Percentiles rank a stretch among this genome's conserved stretches.
These are phyloP conservation scores for Monilinia fructicola DNA, from an alignment of 2,329 filamentous ascomycete species.

Conservation along the genomic window DNA sequence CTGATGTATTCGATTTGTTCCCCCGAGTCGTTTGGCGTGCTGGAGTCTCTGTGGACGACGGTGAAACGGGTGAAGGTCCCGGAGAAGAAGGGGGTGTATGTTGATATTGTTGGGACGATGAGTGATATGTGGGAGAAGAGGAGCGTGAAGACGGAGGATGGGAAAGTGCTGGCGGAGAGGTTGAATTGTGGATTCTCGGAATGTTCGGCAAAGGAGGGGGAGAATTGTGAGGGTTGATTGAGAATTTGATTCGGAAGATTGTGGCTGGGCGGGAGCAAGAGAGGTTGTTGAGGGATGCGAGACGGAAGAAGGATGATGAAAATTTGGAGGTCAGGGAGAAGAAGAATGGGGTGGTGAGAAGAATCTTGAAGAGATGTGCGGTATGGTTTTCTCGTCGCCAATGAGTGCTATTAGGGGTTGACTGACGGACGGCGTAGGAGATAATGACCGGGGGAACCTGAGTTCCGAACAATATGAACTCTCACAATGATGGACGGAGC, in stretches of 20 bases:
- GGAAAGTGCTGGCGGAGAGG: slow-evolving; percentile 5
- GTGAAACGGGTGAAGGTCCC: not conserved
- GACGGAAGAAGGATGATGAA: not conserved
- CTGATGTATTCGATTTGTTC: slow-evolving; percentile 18
- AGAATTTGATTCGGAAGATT: slow-evolving; percentile 3
- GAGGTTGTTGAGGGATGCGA: not conserved
- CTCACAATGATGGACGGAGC: not conserved
- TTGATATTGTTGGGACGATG: slow-evolving; percentile 13
- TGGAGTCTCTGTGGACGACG: not conserved
- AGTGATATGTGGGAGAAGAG: slow-evolving; percentile 20
- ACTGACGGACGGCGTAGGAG: not conserved
- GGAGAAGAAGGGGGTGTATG: slow-evolving; percentile 1
- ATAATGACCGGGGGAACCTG: not conserved
- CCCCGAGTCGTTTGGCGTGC: not conserved
- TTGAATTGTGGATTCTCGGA: slow-evolving; percentile 11
- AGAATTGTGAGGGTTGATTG: slow-evolving; percentile 10
- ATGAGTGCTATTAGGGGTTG: not conserved
- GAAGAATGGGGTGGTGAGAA: slow-evolving; percentile 15
- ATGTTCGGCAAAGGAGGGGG: slow-evolving; percentile 9
- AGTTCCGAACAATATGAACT: not conserved
- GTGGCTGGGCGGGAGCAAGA: not conserved
- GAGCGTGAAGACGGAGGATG: slow-evolving; percentile 3
- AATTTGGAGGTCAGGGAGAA: not conserved
- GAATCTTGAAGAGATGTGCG: slow-evolving; percentile 1
- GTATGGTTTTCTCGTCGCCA: not conserved